Conservation (phyloP, 192 early-diverging fungal genomes). For the Coemansia sp. region DNA sequence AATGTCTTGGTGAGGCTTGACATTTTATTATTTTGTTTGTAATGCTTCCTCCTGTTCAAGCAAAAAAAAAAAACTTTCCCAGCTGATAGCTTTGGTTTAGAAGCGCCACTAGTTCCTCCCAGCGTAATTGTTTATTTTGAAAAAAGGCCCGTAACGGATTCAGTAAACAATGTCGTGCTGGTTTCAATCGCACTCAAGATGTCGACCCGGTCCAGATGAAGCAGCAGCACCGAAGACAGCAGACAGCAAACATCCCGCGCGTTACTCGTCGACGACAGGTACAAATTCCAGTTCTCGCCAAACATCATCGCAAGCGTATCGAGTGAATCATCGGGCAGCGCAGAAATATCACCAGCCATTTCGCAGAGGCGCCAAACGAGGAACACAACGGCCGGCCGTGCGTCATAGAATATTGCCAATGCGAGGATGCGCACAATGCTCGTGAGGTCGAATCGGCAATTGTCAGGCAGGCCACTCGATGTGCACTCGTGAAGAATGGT, state of each 20-base stretch:
- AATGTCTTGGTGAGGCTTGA: not conserved
- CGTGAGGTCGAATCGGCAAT: not conserved
- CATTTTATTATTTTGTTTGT: not conserved
- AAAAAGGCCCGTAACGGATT: not conserved
- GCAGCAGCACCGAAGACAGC: constrained; percentile 13
- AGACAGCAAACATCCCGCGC: not conserved
- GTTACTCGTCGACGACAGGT: not conserved
- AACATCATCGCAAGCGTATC: not conserved
- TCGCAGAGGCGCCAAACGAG: constrained; percentile 14
- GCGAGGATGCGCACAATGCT: constrained; percentile 5
- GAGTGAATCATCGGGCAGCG: not conserved
- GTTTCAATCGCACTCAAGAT: constrained; percentile 1
- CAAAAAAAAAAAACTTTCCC: not conserved
- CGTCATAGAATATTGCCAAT: constrained; percentile 25
- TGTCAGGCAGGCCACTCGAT: no score
- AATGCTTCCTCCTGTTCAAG: no score
- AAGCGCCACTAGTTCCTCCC: not conserved
- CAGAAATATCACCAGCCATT: not conserved
- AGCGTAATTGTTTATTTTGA: not conserved
- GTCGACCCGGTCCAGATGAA: constrained; percentile 19
- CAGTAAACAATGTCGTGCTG: constrained; percentile 6
- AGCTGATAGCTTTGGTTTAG: not conserved
- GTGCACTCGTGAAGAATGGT: constrained; percentile 16
- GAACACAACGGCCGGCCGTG: constrained; percentile 13
- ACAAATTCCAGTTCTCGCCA: constrained; percentile 7